phyloP scores from a whole-genome alignment of 2,329 filamentous ascomycete genomes.

The Ambrosiella cleistominuta region DNA sequence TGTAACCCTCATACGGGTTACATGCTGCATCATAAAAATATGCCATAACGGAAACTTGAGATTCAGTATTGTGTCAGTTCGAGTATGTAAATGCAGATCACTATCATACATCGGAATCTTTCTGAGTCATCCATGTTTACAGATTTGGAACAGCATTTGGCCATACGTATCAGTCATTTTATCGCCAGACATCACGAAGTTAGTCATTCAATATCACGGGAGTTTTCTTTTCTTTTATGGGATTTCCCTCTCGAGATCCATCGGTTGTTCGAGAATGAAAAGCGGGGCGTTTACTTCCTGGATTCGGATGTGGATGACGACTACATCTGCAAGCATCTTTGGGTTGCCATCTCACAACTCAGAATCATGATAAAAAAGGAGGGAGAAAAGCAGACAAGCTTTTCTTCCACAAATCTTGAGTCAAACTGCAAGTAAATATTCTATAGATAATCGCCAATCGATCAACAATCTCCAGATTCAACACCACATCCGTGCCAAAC shows the following conservation, averaged over 20 bases:
- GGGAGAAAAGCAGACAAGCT: too few species aligned
- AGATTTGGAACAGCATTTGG: too few species aligned
- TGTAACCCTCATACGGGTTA: too few species aligned
- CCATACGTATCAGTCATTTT: too few species aligned
- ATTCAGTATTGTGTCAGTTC: neutral
- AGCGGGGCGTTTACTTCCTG: neutral
- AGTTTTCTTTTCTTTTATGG: neutral
- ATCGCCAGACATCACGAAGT: too few species aligned
- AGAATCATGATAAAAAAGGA: neutral
- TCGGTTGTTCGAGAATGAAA: neutral
- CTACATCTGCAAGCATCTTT: neutral
- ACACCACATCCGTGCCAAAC: neutral
- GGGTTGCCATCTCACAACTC: neutral
- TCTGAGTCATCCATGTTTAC: too few species aligned
- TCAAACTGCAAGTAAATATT: neutral
- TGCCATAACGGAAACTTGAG: neutral
- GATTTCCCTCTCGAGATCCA: neutral
- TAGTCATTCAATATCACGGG: neutral
- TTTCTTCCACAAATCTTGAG: neutral
- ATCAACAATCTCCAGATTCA: too few species aligned
- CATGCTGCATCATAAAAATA: too few species aligned
- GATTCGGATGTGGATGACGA: neutral
- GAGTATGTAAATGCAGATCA: neutral
- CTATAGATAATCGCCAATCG: too few species aligned
- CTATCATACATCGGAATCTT: neutral